phyloP scores from a whole-genome alignment of 225 moss, liverwort and hornwort species.

The Sphagnum contortum region DNA sequence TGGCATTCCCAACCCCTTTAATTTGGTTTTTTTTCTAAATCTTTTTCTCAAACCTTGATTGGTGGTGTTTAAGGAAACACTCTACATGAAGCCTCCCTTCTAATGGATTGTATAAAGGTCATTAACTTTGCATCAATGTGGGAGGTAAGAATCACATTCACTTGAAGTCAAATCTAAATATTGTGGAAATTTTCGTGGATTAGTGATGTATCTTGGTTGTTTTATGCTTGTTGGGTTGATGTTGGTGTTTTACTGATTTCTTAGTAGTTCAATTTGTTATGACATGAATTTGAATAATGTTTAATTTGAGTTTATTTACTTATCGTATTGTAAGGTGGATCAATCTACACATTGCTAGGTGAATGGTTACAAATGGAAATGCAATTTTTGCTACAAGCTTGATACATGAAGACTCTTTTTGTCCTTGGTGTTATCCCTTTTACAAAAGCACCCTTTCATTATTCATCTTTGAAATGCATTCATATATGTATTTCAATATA shows the following conservation, averaged over 20 bases:
- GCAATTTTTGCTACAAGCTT: conserved; percentile 33
- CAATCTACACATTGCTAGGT: conserved; percentile 39
- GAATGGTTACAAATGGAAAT: conserved; percentile 38
- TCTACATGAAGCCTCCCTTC: no score
- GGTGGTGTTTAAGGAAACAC: no score
- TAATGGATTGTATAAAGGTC: no score
- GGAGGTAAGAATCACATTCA: no score
- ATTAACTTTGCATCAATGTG: no score
- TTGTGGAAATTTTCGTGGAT: no score
- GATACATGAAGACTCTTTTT: conserved; percentile 55
- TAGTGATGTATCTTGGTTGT: conserved; percentile 13
- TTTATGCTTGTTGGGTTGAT: conserved; percentile 13
- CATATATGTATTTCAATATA: neutral
- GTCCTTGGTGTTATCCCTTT: conserved; percentile 8
- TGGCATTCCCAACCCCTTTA: no score
- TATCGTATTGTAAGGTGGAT: conserved; percentile 30
- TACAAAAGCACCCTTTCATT: neutral
- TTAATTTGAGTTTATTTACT: neutral
- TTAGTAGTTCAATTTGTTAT: neutral
- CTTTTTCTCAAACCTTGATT: no score
- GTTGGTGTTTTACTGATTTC: conserved; percentile 1
- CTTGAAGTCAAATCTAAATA: no score
- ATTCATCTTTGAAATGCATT: neutral
- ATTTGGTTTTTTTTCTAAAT: no score
- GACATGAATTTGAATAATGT: neutral